Evolutionary conservation across 108 stramenopile species (phyloP).

Genomic region (Pseudonitzschia delicatissima): DNA sequence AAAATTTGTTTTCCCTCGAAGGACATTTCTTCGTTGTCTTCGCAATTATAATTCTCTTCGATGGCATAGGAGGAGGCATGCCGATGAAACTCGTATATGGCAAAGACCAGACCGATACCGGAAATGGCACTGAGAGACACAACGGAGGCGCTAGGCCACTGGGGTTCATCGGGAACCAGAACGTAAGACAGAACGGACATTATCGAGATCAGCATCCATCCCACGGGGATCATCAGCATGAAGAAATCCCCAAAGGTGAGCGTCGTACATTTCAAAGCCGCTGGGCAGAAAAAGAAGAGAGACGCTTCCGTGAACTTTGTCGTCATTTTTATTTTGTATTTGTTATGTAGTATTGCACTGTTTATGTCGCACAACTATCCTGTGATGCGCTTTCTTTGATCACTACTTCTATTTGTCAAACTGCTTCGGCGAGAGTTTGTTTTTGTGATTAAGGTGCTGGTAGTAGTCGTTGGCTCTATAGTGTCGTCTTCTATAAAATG

Average conservation of each 20-base stretch:
- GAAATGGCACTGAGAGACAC: not conserved
- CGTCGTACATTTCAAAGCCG: not conserved
- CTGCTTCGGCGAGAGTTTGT: too few species aligned
- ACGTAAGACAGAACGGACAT: not conserved
- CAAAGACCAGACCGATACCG: not conserved
- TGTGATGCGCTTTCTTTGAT: too few species aligned
- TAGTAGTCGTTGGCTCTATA: too few species aligned
- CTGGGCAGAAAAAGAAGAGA: too few species aligned
- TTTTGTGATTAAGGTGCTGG: too few species aligned
- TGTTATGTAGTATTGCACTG: too few species aligned
- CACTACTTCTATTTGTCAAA: too few species aligned
- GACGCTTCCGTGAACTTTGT: too few species aligned
- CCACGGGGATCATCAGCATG: constrained; percentile 1
- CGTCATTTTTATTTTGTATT: too few species aligned
- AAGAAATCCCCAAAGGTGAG: constrained; percentile 1
- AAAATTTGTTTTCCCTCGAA: not conserved
- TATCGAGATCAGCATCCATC: not conserved
- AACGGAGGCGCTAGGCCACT: not conserved
- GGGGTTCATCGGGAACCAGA: not conserved
- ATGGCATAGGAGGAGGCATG: not conserved
- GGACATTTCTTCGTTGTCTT: not conserved
- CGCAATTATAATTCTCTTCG: not conserved
- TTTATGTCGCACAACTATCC: too few species aligned
- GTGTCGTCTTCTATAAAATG: too few species aligned
- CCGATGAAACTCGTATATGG: not conserved